Evolutionary conservation across 495 filamentous ascomycete genomes (phyloP).

Genomic region (Gamarada debralockiae): DNA sequence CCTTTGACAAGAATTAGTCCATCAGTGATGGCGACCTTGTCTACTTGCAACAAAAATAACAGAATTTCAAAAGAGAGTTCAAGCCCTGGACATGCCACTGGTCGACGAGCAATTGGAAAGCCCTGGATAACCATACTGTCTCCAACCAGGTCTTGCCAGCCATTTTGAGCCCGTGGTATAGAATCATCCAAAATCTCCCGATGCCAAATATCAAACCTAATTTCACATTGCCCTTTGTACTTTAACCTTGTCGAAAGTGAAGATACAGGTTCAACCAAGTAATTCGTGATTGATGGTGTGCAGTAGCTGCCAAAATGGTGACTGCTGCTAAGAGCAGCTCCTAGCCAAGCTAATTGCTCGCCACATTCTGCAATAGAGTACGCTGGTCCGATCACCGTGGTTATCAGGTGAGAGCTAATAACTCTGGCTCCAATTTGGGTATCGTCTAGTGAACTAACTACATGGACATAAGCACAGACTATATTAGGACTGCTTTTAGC

Average conservation of each 20-base stretch:
- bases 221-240: constrained; percentile 1
- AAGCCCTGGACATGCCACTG: constrained; percentile 7
- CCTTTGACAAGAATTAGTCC: not conserved
- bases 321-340: not conserved
- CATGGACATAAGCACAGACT: not conserved
- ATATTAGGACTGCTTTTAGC: not conserved
- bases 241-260: not conserved
- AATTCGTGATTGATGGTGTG: not conserved
- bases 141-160: not conserved
- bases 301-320: not conserved
- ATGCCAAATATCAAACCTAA: not conserved
- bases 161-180: not conserved
- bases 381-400: not conserved
- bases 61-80: constrained; percentile 3
- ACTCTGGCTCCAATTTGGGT: not conserved
- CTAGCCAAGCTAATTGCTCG: constrained; percentile 7
- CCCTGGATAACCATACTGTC: not conserved
- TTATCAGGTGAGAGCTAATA: not conserved
- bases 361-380: constrained; percentile 7
- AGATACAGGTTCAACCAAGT: not conserved
- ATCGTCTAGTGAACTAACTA: constrained; percentile 3
- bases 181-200: not conserved
- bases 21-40: not conserved
- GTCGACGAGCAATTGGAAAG: constrained; percentile 3
- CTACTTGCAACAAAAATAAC: not conserved